Evolutionary conservation across 2,329 filamentous ascomycete species (phyloP), one percentile per base, ranked within the genome.

Genomic region (Aspergillus sp.): DNA sequence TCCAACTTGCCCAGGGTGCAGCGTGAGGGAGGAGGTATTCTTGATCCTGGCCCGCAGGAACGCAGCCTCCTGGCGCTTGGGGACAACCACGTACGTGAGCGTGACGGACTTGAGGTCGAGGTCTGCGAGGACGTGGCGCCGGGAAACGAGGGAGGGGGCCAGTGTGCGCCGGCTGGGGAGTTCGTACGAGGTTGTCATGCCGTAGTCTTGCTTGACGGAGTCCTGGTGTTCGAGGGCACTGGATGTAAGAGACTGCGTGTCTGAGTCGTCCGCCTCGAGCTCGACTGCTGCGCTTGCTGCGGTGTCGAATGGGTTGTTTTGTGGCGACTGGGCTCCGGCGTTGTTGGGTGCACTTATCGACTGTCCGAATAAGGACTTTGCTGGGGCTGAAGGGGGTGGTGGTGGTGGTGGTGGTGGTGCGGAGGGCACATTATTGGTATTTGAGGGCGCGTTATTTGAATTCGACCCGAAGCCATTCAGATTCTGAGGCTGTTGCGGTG

Each of bases 161-260:
- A 78, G 59, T 1, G 73, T 77, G 52, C 74, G 75, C 2, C 60
- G 62, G 4, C 74, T 73, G 2, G 75, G 75, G 3, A 77, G 67
- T 15, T 77, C 70, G 59, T 77, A 77, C 5, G 70, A 72, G 6
- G 75, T 73, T 11, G 75, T 77, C 17, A 77, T 63, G n/a, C 75
- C 75, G 54, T 72, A 70, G 53, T 77, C 70, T 62, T 76, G 72
- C 59, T 73, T 75, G 37, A 68, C 50, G 8, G 74, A 71, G 56
- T 75, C 73, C 56, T 73, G 71, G 58, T 66, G 56, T 39, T 67
- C 44, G 21, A 64, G 47, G 35, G 21, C 12, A 15, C 35, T 40
- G 3, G 64, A 48, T 2, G 55, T 50, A 21, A 62, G 43, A 6
- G 58, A 62, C 6, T 58, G 55, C 3, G 50, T 56, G 37, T 67